Base-by-base conservation (phyloP, 2,329 filamentous ascomycete species). In the Cryoendolithus antarcticus region DNA sequence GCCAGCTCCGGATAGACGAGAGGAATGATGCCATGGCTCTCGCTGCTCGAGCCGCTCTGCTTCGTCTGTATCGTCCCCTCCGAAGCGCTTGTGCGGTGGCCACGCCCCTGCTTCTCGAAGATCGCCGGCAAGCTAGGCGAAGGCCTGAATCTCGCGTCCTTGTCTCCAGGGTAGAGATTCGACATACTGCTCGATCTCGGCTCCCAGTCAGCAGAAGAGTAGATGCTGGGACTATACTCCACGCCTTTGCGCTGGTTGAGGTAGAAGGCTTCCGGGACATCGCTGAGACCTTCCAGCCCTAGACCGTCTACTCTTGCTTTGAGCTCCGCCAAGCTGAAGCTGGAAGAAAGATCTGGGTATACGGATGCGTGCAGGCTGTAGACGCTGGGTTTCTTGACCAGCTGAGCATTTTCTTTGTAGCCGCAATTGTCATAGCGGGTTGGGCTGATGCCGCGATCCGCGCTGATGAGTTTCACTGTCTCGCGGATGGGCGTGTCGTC, bases 291-390 rank as follows among this genome's bases (percentile, higher is more conserved):
- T 37, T 54, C 52, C 19, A 57, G 41, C 2, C 45, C 48, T 12
- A 57, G 42, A 11, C 48, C 52, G 31, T 54, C 49, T 4, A 53
- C 31, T 9, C 54, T 44, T 15, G 45, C 39, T 36, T 52, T 54
- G 35, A 52, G 41, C n/a, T 57, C 52, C 13, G 54, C 44, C 27
- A 57, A 49, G 2, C 44, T 43, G 9, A 12, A 30, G 6, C 38
- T 34, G 8, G 53, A 47, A 34, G 48, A 47, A 13, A 47, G 39
- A 13, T 46, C 41, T 3, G 55, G 51, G 12, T 54, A 48, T 9
- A 55, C 49, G 4, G 52, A 53, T 2, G 48, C 54, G 27, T 54
- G 51, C 34, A 57, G 19, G 2, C 52, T 55, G 46, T 54, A 51
- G 29, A 47, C 44, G 44, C 52, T 57, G 7, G 52, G 47, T 41